These are phyloP conservation scores for Orbilia oligospora DNA, from an alignment of 2,329 filamentous ascomycete genomes.

Conservation along the genomic window DNA sequence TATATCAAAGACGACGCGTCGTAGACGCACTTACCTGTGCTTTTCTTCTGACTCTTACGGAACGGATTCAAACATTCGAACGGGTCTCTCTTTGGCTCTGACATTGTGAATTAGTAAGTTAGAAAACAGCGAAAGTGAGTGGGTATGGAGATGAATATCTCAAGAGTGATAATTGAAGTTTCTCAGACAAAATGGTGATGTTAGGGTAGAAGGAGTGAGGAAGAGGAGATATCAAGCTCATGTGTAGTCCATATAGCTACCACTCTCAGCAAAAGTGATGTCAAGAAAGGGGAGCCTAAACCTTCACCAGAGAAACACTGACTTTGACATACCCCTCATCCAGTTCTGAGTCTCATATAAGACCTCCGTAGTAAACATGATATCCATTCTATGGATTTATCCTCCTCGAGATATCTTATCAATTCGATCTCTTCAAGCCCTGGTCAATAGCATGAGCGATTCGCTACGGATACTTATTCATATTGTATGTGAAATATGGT, in stretches of 20 bases:
- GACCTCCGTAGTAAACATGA: not conserved
- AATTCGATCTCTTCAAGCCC: too few species aligned
- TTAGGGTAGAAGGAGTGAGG: not conserved
- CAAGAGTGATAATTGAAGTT: constrained; percentile 2
- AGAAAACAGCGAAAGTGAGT: too few species aligned
- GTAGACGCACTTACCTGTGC: not conserved
- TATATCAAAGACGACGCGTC: not conserved
- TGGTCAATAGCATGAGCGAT: too few species aligned
- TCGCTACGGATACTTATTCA: too few species aligned
- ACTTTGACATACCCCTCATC: too few species aligned
- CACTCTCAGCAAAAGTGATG: not conserved
- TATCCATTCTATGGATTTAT: too few species aligned
- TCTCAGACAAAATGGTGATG: not conserved
- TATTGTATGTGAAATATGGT: too few species aligned
- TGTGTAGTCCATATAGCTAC: not conserved
- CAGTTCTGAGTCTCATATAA: not conserved
- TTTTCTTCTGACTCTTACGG: not conserved
- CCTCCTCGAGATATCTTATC: too few species aligned
- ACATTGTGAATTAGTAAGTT: constrained; percentile 1
- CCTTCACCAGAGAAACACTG: too few species aligned
- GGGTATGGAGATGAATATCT: not conserved
- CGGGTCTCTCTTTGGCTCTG: constrained; percentile 31
- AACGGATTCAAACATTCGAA: constrained; percentile 31
- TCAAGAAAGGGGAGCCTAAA: not conserved
- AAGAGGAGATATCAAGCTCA: not conserved